Conservation (phyloP, 129 eudicot genomes). For the Lactuca sativa region DNA sequence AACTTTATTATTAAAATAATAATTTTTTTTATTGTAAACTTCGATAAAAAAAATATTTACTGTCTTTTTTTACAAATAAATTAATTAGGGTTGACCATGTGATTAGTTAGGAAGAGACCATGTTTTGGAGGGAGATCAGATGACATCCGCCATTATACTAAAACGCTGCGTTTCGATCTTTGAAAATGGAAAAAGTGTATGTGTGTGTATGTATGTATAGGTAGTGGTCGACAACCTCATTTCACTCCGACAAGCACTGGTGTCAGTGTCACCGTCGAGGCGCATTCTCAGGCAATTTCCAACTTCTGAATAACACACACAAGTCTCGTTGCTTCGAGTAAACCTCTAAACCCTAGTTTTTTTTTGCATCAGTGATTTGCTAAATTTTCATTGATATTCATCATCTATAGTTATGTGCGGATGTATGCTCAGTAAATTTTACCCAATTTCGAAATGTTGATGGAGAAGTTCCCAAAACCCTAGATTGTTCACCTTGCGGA, state of each 20-base stretch:
- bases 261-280: conserved; percentile 15
- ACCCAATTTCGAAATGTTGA: conserved; percentile 1
- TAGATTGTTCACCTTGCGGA: not conserved
- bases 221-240: conserved; percentile 33
- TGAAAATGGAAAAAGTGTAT: conserved; percentile 13
- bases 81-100: not conserved
- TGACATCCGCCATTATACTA: conserved; percentile 1
- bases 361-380: conserved; percentile 7
- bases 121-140: conserved; percentile 34
- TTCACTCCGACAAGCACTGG: conserved; percentile 20
- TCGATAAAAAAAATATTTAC: too few species aligned
- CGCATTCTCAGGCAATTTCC: conserved; percentile 22
- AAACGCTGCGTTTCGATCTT: conserved; percentile 30
- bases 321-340: conserved; percentile 9
- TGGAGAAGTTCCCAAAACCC: conserved; percentile 14
- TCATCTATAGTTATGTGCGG: not conserved
- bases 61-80: too few species aligned
- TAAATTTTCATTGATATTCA: not conserved
- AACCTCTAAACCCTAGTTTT: conserved; percentile 13
- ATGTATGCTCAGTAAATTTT: not conserved
- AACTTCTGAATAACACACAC: not conserved
- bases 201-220: not conserved
- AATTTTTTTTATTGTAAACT: too few species aligned
- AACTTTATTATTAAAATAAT: too few species aligned
- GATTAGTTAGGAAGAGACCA: not conserved